These are phyloP conservation scores for Dothideomycetes sp. DNA, from an alignment of 2,329 filamentous ascomycete genomes.

Conservation along the genomic window DNA sequence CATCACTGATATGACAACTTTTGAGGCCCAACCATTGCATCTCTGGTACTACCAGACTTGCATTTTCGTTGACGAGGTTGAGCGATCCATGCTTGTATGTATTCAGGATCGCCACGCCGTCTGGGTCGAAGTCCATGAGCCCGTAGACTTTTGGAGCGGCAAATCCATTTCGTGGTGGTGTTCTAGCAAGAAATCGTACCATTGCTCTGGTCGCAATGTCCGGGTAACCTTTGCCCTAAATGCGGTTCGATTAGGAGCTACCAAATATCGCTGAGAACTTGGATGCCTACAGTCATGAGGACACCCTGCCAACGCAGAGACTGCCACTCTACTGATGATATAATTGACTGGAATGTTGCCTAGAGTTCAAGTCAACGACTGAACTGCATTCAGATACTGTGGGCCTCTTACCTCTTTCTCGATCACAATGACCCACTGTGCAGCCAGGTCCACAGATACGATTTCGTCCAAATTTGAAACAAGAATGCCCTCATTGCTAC, in stretches of 20 bases:
- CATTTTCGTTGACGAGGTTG: constrained; percentile 48
- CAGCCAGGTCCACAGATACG: constrained; percentile 37
- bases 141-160: constrained; percentile 43
- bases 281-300: constrained; percentile 52
- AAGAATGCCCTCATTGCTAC: constrained; percentile 43
- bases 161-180: constrained; percentile 33
- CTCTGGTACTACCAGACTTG: constrained; percentile 34
- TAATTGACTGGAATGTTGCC: constrained; percentile 65
- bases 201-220: constrained; percentile 61
- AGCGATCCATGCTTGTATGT: constrained; percentile 65
- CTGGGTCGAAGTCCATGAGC: constrained; percentile 65
- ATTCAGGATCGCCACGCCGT: constrained; percentile 62
- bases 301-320: constrained; percentile 44
- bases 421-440: constrained; percentile 59
- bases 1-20: constrained; percentile 20
- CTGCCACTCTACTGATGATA: constrained; percentile 45
- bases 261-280: not conserved
- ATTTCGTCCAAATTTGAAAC: constrained; percentile 47
- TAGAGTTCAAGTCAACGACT: constrained; percentile 24
- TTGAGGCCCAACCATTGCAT: constrained; percentile 57
- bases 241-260: not conserved
- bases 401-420: constrained; percentile 58
- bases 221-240: constrained; percentile 70
- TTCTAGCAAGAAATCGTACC: constrained; percentile 41
- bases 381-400: no score